These are phyloP conservation scores for Ettlia oleoabundans DNA, from an alignment of 139 green algal species.

Conservation along the genomic window DNA sequence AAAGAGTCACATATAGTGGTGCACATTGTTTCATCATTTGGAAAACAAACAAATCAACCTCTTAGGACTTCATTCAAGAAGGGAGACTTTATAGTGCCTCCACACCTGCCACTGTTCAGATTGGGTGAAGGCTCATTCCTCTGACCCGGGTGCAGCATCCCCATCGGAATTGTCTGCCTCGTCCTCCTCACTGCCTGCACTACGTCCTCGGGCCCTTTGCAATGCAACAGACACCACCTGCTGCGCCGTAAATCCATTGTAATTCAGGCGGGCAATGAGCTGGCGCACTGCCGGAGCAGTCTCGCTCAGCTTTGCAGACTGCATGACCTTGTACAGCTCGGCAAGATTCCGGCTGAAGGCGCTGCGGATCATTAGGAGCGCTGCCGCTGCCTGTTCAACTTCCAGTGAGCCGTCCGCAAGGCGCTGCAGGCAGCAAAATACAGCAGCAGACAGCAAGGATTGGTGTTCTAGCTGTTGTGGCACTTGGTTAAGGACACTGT, in stretches of 20 bases:
- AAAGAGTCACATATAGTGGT: too few relatives aligned
- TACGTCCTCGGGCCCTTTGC: not conserved
- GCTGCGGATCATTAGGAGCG: constrained; percentile 13
- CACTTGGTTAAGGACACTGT: too few relatives aligned
- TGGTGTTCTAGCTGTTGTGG: too few relatives aligned
- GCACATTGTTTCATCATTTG: too few relatives aligned
- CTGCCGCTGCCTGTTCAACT: constrained; percentile 2
- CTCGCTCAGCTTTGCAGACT: constrained; percentile 57
- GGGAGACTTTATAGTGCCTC: too few relatives aligned
- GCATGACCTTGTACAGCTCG: constrained; percentile 61
- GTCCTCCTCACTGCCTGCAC: not conserved
- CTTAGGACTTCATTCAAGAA: too few relatives aligned
- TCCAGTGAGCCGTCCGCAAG: constrained; percentile 1
- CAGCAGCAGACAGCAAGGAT: too few relatives aligned
- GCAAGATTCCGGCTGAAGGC: constrained; percentile 18
- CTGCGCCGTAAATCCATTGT: constrained; percentile 22
- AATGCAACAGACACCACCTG: not conserved
- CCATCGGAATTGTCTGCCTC: not conserved
- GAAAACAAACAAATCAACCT: too few relatives aligned
- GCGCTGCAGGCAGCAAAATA: not conserved
- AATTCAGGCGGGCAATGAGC: constrained; percentile 84
- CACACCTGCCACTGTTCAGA: too few relatives aligned
- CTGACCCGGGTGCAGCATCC: not conserved
- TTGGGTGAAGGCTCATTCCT: too few relatives aligned
- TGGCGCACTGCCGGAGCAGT: constrained; percentile 78